Conservation (phyloP, 2,329 filamentous ascomycete species). For the Sarocladium brachiariae region DNA sequence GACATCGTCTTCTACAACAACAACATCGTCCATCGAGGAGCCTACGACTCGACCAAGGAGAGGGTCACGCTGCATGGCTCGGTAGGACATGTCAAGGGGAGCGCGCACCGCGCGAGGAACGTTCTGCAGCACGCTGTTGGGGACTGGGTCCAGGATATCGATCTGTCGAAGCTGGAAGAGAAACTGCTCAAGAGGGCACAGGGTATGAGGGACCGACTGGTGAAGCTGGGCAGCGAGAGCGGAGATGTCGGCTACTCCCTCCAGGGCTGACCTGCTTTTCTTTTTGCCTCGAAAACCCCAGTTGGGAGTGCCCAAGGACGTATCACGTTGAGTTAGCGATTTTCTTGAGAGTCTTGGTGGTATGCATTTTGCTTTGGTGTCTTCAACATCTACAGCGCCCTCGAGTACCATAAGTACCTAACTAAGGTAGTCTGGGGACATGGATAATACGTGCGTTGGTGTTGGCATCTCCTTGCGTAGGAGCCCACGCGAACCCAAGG, state of each 20-base stretch:
- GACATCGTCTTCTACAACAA: conserved; percentile 87
- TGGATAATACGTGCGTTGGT: too few relatives aligned
- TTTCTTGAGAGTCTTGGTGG: too few relatives aligned
- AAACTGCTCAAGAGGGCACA: conserved; percentile 46
- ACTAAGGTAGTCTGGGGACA: too few relatives aligned
- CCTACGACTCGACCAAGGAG: conserved; percentile 53
- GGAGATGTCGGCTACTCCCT: conserved; percentile 59
- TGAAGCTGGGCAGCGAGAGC: conserved; percentile 53
- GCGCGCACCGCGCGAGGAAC: conserved; percentile 55
- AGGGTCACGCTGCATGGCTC: conserved; percentile 67
- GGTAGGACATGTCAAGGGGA: conserved; percentile 54
- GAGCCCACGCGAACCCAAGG: too few relatives aligned
- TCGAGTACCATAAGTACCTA: too few relatives aligned
- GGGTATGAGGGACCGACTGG: conserved; percentile 56
- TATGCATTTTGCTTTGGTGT: too few relatives aligned
- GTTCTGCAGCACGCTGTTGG: conserved; percentile 70
- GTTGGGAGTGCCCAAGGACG: too few relatives aligned
- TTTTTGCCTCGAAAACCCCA: too few relatives aligned
- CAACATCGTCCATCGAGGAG: conserved; percentile 73
- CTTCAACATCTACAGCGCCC: too few relatives aligned
- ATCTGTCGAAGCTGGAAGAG: conserved; percentile 42
- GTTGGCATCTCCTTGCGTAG: too few relatives aligned
- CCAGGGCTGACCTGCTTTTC: conserved; percentile 38
- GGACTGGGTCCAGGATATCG: conserved; percentile 53
- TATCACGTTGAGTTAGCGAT: too few relatives aligned